Base-by-base conservation (phyloP, 192 early-diverging fungal species). In the Linnemannia hyalina region DNA sequence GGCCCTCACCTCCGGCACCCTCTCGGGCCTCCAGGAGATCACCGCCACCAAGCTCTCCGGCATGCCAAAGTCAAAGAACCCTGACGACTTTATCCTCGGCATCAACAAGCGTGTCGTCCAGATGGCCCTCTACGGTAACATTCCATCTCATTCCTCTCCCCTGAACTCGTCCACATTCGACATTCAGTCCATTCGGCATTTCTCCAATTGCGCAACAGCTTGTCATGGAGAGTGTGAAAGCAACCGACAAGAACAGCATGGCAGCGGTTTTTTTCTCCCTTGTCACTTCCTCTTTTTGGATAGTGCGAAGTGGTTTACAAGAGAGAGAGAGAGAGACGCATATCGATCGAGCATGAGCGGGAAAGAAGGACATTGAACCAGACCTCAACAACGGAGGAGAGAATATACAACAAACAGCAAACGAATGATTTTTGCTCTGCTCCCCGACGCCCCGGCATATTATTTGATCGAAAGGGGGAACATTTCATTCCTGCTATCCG, bases 11-110 rank as follows among this genome's bases (percentile, higher is more conserved):
- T 89, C 95, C 9, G 95, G 94, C 32, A 87, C 92, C 7, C 92
- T 98, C 69, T 92, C 95, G 81, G 94, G 91, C 80, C 85, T 95
- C 29, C 97, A 98, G 79, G 97, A 98, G 80, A 88, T 94, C 75
- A 91, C 94, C 22, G 96, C 96, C 36, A 91, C 93, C 63, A 90
- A 91, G 72, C 83, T 93, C 65, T 92, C 93, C 16, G 84, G 84
- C 84, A 81, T 86, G 84, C 84, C 84, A 18, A 68, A 70, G 47
- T 80, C 78, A 32, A 89, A 91, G 86, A 91, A 91, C 81, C 86
- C 83, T 36, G 76, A 88, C 32, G 81, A 86, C 54, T 78, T 88
- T 75, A 87, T 88, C 49, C 77, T 82, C 4, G 74, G 88, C 55
- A 78, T 94, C 74, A 92, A 95, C 91, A 91, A 92, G 75, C 92